These are phyloP conservation scores for Penicillium argentinense DNA, from an alignment of 495 filamentous ascomycete genomes.

Conservation along the genomic window DNA sequence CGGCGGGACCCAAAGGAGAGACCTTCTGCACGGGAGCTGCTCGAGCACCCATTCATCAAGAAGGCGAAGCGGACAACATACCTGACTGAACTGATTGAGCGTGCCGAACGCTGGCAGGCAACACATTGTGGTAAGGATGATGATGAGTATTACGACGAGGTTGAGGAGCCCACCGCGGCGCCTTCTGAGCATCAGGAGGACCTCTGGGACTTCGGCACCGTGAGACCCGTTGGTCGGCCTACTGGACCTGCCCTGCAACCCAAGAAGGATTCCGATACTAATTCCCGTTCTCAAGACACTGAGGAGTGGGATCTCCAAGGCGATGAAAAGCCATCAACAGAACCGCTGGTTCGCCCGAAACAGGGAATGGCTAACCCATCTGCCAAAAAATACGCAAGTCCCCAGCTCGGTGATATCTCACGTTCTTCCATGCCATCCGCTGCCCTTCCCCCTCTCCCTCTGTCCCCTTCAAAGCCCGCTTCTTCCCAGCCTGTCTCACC, in stretches of 20 bases:
- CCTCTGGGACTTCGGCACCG: constrained; percentile 95
- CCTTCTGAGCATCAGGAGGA: constrained; percentile 48
- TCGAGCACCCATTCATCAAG: constrained; percentile 87
- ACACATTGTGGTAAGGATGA: constrained; percentile 50
- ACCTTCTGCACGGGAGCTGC: constrained; percentile 81
- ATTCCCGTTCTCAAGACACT: constrained; percentile 55
- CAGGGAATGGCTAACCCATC: not conserved
- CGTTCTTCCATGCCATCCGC: constrained; percentile 12
- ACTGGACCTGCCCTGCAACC: constrained; percentile 50
- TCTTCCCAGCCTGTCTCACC: constrained; percentile 1
- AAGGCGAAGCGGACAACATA: constrained; percentile 87
- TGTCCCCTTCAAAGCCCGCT: constrained; percentile 12
- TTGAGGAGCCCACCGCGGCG: constrained; percentile 37
- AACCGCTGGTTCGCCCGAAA: constrained; percentile 2
- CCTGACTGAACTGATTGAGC: constrained; percentile 89
- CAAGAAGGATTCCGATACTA: constrained; percentile 73
- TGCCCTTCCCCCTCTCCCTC: constrained; percentile 7
- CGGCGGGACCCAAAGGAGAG: constrained; percentile 84
- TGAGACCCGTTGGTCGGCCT: constrained; percentile 65
- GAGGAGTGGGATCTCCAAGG: constrained; percentile 42
- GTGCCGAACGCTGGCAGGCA: constrained; percentile 81
- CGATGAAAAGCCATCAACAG: constrained; percentile 30
- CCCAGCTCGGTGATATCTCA: not conserved
- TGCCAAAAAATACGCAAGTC: not conserved
- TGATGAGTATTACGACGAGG: constrained; percentile 44